Conservation (phyloP, 164 flowering plant species). For the Macadamia integrifolia region DNA sequence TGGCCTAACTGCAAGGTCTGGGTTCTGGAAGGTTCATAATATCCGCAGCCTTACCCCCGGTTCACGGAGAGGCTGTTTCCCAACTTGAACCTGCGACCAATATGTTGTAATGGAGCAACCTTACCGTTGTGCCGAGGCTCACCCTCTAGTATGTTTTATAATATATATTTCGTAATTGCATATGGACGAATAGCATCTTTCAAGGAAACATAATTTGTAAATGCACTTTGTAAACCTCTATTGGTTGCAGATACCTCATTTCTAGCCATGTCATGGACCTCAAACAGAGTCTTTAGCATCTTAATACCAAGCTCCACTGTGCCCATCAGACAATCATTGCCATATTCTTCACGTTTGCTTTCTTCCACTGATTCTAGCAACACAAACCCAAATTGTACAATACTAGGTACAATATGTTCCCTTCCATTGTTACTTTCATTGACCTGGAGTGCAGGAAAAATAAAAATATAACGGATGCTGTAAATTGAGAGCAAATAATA, state of each 20-base stretch:
- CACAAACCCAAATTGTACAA: conserved; percentile 57
- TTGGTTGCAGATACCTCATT: conserved; percentile 51
- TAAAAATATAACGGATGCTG: background rate
- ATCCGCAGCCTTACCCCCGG: no score
- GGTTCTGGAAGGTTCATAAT: no score
- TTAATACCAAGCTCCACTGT: conserved; percentile 58
- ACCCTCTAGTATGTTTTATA: no score
- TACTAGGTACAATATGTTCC: conserved; percentile 79
- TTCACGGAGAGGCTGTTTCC: no score
- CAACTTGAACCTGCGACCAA: no score
- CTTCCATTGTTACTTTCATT: conserved; percentile 74
- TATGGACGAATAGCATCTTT: no score
- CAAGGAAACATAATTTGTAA: background rate
- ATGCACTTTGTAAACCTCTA: background rate
- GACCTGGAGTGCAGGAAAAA: conserved; percentile 30
- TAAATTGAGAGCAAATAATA: no score
- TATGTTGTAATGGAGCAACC: no score
- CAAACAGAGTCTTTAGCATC: conserved; percentile 61
- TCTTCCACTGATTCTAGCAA: conserved; percentile 62
- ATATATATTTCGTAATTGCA: no score
- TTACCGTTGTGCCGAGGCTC: no score
- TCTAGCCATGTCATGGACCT: conserved; percentile 82
- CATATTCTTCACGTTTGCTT: conserved; percentile 24
- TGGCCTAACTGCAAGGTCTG: no score
- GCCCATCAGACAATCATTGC: conserved; percentile 48